phyloP scores from a whole-genome alignment of 2,329 filamentous ascomycete species.

The Aureobasidium sp. region DNA sequence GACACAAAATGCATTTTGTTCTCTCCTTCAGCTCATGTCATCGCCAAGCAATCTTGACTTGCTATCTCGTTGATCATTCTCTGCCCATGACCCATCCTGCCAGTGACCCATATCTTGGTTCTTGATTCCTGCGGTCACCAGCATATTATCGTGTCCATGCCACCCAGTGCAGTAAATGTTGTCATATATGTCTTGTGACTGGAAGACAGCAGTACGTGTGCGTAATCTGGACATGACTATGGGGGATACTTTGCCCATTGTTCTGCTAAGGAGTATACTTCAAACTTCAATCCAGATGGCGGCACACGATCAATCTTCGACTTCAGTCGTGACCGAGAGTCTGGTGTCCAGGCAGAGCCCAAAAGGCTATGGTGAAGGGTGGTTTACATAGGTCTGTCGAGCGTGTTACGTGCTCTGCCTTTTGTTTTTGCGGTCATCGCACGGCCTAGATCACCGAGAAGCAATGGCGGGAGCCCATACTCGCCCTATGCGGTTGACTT shows the following conservation, averaged over 20 bases:
- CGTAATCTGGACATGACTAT: neutral
- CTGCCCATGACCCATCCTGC: neutral
- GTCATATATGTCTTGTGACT: neutral
- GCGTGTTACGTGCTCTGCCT: neutral
- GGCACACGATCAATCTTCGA: neutral
- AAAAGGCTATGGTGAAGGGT: neutral
- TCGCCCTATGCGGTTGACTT: constrained; percentile 81
- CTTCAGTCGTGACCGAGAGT: neutral
- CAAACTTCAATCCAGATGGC: too few species aligned
- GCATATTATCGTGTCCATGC: neutral
- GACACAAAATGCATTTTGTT: constrained; percentile 6
- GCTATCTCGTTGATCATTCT: too few species aligned
- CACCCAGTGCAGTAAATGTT: neutral
- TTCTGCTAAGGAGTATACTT: too few species aligned
- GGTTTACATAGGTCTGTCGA: neutral
- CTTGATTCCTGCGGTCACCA: too few species aligned
- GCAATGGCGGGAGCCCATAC: constrained; percentile 67
- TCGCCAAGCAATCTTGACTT: too few species aligned
- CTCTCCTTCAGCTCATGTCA: neutral
- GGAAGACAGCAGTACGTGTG: neutral
- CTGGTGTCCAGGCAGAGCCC: neutral
- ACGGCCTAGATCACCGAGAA: neutral
- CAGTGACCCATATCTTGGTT: neutral
- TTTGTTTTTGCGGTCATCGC: neutral
- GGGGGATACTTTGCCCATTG: too few species aligned